Evolutionary conservation across 2,329 filamentous ascomycete species (phyloP), one percentile per base, ranked within the genome.

Genomic region (Fusarium proliferatum): DNA sequence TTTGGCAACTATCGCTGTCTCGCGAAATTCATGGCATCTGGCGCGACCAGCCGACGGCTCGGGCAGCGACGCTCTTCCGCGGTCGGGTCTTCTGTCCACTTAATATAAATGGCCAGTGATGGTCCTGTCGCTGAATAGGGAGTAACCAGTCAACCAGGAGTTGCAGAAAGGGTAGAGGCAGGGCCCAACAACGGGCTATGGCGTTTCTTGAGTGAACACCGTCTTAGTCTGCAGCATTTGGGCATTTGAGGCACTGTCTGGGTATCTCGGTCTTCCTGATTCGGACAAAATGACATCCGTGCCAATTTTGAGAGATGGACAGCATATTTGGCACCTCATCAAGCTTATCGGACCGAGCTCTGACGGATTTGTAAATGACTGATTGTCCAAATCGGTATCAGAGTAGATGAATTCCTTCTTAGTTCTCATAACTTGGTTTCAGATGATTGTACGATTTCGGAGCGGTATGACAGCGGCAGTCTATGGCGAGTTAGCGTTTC

Each of bases 391-490:
- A 64, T 67, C 52, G 58, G 58, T 52, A 52, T 61, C 48, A 61
- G 34, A 49, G 55, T 41, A 52, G 63, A 56, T 51, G 38, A 46
- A 53, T 43, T 55, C 46, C 57, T 62, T 61, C 56, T 59, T 64
- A 53, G 64, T 69, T 57, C 63, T 72, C 68, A 69, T 69, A 56
- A 48, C 49, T 58, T 64, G 60, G 78, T 80, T 80, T 80, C 78
- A 80, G 63, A 79, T 75, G 69, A 79, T 79, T 67, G 76, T 73
- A 80, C 78, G 77, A 69, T 77, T 72, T 58, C 52, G 60, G 53
- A 59, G 62, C 64, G 64, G 75, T 79, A 58, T 61, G 71, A 80
- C 77, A 61, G 64, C 77, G 76, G 77, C 60, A 77, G 52, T 64
- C 67, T 58, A 79, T 73, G 76, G 73, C 69, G 76, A 74, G 62